Evolutionary conservation across 257 asterid species (phyloP).

Genomic region (Mentha longifolia): DNA sequence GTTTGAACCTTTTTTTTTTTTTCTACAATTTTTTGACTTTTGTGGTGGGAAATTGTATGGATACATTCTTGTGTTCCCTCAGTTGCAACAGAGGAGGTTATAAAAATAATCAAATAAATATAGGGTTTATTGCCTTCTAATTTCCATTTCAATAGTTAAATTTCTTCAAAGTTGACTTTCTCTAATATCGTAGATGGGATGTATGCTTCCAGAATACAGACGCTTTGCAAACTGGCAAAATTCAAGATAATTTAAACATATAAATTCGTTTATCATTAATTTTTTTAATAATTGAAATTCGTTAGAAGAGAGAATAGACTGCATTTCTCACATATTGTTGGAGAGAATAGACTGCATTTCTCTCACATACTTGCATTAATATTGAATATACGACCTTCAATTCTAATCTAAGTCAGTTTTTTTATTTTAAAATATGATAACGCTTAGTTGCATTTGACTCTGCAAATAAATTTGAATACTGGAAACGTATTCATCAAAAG

Average conservation of each 20-base stretch:
- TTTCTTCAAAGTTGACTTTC: slow-evolving; percentile 17
- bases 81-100: background rate
- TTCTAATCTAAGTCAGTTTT: background rate
- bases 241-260: background rate
- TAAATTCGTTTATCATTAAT: background rate
- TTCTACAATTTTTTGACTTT: too few relatives aligned
- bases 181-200: slow-evolving; percentile 23
- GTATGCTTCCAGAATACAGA: slow-evolving; percentile 2
- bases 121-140: background rate
- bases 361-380: background rate
- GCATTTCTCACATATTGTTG: background rate
- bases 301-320: background rate
- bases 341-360: slow-evolving; percentile 1
- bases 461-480: slow-evolving; percentile 6
- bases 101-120: background rate
- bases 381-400: background rate
- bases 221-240: slow-evolving; percentile 24
- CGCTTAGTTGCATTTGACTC: slow-evolving; percentile 8
- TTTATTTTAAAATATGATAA: background rate
- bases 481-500: background rate
- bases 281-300: background rate
- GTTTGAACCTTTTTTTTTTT: too few relatives aligned
- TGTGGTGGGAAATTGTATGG: background rate
- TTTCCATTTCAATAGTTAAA: background rate
- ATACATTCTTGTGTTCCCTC: slow-evolving; percentile 26